phyloP scores from a whole-genome alignment of 495 filamentous ascomycete genomes.

The Letharia columbiana region DNA sequence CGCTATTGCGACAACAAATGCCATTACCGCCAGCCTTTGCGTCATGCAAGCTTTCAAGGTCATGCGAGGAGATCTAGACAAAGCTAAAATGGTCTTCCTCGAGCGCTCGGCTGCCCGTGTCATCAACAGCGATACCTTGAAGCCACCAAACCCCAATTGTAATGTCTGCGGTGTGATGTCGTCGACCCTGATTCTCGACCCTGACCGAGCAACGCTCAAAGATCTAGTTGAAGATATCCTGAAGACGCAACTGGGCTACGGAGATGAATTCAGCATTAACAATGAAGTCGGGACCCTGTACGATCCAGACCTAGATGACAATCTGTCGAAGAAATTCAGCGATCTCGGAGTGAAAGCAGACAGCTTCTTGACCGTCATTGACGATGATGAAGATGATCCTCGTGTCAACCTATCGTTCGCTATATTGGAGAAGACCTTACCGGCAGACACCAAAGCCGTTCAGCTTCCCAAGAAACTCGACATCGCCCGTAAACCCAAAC shows the following conservation, averaged over 20 bases:
- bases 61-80: conserved; percentile 59
- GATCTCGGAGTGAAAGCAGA: conserved; percentile 68
- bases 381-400: conserved; percentile 74
- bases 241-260: conserved; percentile 62
- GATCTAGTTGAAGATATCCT: conserved; percentile 74
- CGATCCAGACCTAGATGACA: conserved; percentile 81
- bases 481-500: conserved; percentile 45
- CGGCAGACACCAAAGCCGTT: conserved; percentile 38
- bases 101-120: conserved; percentile 58
- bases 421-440: conserved; percentile 38
- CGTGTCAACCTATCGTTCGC: conserved; percentile 74
- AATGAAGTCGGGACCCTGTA: conserved; percentile 69
- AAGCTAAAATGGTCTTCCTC: conserved; percentile 68
- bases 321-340: conserved; percentile 65
- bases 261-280: conserved; percentile 70
- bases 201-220: conserved; percentile 65
- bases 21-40: conserved; percentile 87
- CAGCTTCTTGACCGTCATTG: conserved; percentile 73
- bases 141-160: conserved; percentile 71
- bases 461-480: conserved; percentile 37
- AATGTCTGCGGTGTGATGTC: conserved; percentile 71
- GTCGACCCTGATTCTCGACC: conserved; percentile 56
- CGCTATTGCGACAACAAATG: conserved; percentile 96
- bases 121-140: conserved; percentile 65
- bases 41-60: conserved; percentile 93